Base-by-base conservation (phyloP, 345 rosid species). In the Eucalyptus shirleyi region DNA sequence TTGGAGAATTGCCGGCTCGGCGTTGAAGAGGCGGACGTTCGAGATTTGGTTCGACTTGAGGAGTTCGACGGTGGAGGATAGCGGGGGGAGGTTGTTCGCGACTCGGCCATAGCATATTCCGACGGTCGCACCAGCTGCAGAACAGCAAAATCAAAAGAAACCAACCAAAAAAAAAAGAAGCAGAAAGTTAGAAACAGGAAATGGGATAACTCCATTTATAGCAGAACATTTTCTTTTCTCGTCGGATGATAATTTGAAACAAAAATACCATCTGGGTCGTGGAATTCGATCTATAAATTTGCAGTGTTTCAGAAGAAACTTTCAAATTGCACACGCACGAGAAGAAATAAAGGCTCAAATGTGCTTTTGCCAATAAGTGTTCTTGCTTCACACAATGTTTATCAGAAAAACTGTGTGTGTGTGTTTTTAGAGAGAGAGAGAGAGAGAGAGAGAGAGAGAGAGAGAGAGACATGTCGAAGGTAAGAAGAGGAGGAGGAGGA, bases 81-180 rank as follows among this genome's bases (percentile, higher is more conserved):
- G 91, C 13, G 90, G 89, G 15, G 94, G 94, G 32, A 92, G 92
- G 88, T 91, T 92, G 92, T 89, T 87, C 6, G 92, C 93, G 5
- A 93, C 88, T 1, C 86, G 92, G 88, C 93, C 95, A 21, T 91
- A 92, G 90, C 95, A 92, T 85, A 92, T 87, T 85, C 94, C 94
- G 26, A 93, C 26, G 8, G 93, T 90, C 32, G 91, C 90, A 69
- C 89, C 91, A 47, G 40, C 93, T 93, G 92, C 89, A 87, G 56
- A 37, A 44, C 83, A 19, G 4, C 83, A 19, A 21, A 37, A 37
- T 11, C 24, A 34, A 72, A 72, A 72, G 28, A 21, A 72, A 72
- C 81, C 19, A 10, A 53, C 2, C 3, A 4, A 53, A 18, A 5
- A n/a, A n/a, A n/a, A 2, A 8, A 34, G 3, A 4, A 4, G 1